phyloP scores from a whole-genome alignment of 345 rosid species.

The Eucalyptus paniculata region DNA sequence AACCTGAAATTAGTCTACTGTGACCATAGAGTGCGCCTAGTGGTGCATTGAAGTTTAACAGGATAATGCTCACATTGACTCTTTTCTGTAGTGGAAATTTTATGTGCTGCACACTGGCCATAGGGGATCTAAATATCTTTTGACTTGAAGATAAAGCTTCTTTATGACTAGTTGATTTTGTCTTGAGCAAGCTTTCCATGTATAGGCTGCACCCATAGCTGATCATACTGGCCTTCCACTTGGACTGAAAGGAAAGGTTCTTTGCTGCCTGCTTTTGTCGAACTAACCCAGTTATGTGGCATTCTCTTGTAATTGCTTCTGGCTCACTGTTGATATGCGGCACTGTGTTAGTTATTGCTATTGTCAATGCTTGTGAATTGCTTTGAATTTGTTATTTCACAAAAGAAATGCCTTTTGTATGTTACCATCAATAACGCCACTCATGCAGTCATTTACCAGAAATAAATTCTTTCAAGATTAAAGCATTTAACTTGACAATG shows the following conservation, averaged over 20 bases:
- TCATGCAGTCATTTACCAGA: not conserved
- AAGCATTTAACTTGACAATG: not conserved
- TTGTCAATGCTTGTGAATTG: not conserved
- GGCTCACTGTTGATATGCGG: not conserved
- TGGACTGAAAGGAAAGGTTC: not conserved
- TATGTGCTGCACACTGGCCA: not conserved
- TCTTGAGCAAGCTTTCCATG: not conserved
- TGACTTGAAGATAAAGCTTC: not conserved
- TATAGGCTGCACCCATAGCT: not conserved
- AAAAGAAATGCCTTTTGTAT: not conserved
- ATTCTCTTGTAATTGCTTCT: not conserved
- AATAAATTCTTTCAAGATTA: not conserved
- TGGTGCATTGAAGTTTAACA: not conserved
- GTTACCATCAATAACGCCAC: not conserved
- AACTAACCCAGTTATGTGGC: not conserved
- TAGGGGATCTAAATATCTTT: not conserved
- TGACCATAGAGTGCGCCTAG: not conserved
- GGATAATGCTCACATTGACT: not conserved
- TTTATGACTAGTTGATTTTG: not conserved
- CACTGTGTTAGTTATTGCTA: not conserved
- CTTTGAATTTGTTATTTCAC: not conserved
- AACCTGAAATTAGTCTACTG: not conserved
- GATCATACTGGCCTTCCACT: not conserved
- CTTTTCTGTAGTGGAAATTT: not conserved
- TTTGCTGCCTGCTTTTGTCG: not conserved